phyloP scores from a whole-genome alignment of 257 asterid species.

The Solanum corneliomulleri region DNA sequence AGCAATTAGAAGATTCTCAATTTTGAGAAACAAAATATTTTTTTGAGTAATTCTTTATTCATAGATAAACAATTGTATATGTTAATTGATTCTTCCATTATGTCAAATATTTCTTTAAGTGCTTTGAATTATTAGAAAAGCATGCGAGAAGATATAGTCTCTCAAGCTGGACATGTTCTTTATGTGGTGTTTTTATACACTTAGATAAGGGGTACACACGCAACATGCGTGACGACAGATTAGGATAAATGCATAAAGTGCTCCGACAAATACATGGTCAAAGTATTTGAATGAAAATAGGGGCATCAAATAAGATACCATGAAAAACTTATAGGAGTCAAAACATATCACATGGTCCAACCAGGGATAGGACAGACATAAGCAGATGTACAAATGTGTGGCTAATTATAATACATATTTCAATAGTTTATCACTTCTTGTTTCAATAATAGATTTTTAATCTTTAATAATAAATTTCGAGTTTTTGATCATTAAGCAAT shows the following conservation, averaged over 20 bases:
- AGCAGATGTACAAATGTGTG: not conserved
- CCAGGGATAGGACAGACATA: not conserved
- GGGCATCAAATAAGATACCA: not conserved
- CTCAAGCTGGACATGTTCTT: not conserved
- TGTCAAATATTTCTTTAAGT: not conserved
- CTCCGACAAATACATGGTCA: not conserved
- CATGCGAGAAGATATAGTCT: not conserved
- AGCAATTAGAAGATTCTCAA: not conserved
- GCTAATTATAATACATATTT: not conserved
- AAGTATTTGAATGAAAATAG: not conserved
- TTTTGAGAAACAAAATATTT: not conserved
- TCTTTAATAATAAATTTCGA: not conserved
- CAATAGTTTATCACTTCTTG: not conserved
- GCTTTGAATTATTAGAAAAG: not conserved
- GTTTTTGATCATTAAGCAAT: not conserved
- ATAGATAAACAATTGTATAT: not conserved
- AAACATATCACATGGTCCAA: not conserved
- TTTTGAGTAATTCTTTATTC: not conserved
- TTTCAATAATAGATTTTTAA: not conserved
- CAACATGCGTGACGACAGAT: not conserved
- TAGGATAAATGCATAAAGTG: not conserved
- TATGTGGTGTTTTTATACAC: not conserved
- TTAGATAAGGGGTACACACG: not conserved
- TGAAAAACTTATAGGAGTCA: not conserved
- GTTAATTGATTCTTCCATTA: not conserved